phyloP scores from a whole-genome alignment of 495 filamentous ascomycete genomes.

The Acidiella bohemica region DNA sequence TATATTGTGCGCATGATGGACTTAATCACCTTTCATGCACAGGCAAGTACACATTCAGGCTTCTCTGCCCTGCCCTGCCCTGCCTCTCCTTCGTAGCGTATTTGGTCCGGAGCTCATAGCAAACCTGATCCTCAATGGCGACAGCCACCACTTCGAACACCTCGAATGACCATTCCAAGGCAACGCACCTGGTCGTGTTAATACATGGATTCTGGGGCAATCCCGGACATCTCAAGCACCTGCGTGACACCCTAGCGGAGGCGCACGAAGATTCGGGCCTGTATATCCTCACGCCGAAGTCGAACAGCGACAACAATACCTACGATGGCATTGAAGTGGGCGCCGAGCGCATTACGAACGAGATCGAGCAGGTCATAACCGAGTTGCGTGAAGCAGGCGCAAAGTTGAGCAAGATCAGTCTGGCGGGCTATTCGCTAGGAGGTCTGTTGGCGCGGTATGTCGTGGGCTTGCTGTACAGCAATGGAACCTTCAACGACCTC shows the following conservation, averaged over 20 bases:
- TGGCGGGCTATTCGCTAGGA: constrained; percentile 82
- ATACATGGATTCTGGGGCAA: constrained; percentile 95
- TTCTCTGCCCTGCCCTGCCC: no score
- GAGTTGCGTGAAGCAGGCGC: constrained; percentile 48
- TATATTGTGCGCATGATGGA: no score
- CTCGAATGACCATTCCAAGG: constrained; percentile 23
- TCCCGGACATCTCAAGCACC: constrained; percentile 61
- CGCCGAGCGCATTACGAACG: constrained; percentile 73
- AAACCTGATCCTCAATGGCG: no score
- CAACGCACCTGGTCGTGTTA: constrained; percentile 81
- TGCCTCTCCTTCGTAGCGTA: no score
- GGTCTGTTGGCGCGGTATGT: constrained; percentile 80
- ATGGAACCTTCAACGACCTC: constrained; percentile 62
- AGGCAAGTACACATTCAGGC: no score
- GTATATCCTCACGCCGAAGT: constrained; percentile 61
- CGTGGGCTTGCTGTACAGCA: constrained; percentile 67
- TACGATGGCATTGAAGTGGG: constrained; percentile 91
- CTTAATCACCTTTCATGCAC: no score
- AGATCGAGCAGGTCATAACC: constrained; percentile 73
- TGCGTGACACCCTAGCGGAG: constrained; percentile 54
- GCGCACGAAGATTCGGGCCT: constrained; percentile 50
- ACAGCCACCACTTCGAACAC: no score
- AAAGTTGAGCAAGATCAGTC: constrained; percentile 63
- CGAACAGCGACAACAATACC: constrained; percentile 70
- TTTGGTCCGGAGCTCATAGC: no score